Evolutionary conservation across 2,329 filamentous ascomycete genomes (phyloP), one percentile per base, ranked within the genome.

Genomic region (Uncinocarpus reesii): DNA sequence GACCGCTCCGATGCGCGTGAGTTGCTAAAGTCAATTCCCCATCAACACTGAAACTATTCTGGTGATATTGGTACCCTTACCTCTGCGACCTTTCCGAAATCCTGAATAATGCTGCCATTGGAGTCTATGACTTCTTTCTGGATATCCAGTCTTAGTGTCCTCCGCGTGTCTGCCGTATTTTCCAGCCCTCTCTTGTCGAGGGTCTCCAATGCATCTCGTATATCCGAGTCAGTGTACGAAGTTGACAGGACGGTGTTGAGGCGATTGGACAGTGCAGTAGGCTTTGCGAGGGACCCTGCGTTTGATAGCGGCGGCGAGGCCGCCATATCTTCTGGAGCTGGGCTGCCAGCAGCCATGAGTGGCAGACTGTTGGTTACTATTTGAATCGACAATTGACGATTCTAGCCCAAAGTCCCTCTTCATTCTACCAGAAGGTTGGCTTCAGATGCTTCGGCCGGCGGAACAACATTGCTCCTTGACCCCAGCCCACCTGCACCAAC

Each of bases 121-220:
- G 84, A 88, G 55, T 90, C 80, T 49, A 96, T 89, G 31, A 95
- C 85, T 61, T 96, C 89, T 63, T 84, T 90, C 62, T 96, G 88
- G 1, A 94, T 75, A 61, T 93, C 81, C 1, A 94, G 68, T 13
- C 89, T 80, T 13, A 96, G 69, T 50, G 86, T 82, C 4, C 90
- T 80, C 44, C 92, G 78, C 2, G 81, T 83, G 55, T 89, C 84
- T 7, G 85, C 75, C 10, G 80, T 86, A 62, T 94, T 95, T 48
- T 76, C 71, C 11, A 88, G 65, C 0, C 75, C 75, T 29, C 85
- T 77, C 42, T 78, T 71, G 65, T 95, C 90, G 16, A 96, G 71
- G 1, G 92, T 79, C 45, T 78, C 73, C 24, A 98, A 70, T 11
- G 88, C 83, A 71, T 94, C 86, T 55, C 87, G 80, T 57, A 96